Base-by-base conservation (phyloP, 2,329 filamentous ascomycete species). In the Talaromyces amestolkiae region DNA sequence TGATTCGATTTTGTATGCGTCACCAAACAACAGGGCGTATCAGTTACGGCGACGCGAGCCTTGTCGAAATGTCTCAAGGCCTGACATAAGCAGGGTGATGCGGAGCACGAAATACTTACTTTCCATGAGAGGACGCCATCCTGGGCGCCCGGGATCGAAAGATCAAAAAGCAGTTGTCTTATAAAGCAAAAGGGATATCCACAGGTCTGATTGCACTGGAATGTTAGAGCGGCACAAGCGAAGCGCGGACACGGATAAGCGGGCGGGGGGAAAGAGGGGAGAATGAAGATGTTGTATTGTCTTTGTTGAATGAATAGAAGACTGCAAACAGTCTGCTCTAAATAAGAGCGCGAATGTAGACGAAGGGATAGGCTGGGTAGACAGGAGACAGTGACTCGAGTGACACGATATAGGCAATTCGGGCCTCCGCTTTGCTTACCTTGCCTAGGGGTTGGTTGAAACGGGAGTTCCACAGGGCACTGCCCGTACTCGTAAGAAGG, bases 81-180 rank as follows among this genome's bases (percentile, higher is more conserved):
- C 24, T 43, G 13, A 27, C 37, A 45, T 24, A 45, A 45, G 19
- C 49, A 43, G 33, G n/a, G 3, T 9, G 39, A 54, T 54, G 41
- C 22, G 35, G 35, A 60, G 61, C 43, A 60, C 31, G 11, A 27
- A 19, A 17, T n/a, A 76, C 76, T 68, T 72, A 78, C 76, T 76
- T 77, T 71, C 72, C 74, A 67, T 76, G 75, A 49, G 69, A 66
- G 45, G 73, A 75, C 65, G 72, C 70, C 74, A 75, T 75, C 64
- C 64, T 71, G 61, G 59, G 65, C 61, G 54, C 47, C 56, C 61
- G 41, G 33, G 27, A 35, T 63, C 19, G n/a, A 39, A 39, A 51
- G 41, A 58, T 47, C 39, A 45, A 59, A 41, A 47, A 58, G n/a
- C 61, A 37, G 39, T 27, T 15, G 27, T 58, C 31, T 56, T 37